These are phyloP conservation scores for Crassisporium funariophilum DNA, from an alignment of 768 basidiomycete species.

Conservation along the genomic window DNA sequence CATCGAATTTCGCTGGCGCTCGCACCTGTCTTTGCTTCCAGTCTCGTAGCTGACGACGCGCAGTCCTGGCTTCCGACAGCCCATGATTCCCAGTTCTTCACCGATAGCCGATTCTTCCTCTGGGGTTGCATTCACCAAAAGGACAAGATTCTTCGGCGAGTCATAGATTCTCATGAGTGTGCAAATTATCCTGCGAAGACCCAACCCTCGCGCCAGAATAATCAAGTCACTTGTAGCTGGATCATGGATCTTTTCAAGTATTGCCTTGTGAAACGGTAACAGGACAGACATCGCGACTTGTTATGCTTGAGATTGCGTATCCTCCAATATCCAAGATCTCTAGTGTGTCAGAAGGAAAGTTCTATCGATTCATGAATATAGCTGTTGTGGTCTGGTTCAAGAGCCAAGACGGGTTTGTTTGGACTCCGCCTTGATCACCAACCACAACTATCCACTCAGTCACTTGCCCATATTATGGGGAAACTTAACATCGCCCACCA, in stretches of 20 bases:
- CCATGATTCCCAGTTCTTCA: constrained; percentile 91
- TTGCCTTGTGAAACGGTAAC: constrained; percentile 68
- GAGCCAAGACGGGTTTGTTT: too few relatives aligned
- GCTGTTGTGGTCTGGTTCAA: too few relatives aligned
- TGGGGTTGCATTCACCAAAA: constrained; percentile 80
- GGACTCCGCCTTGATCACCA: constrained; percentile 4
- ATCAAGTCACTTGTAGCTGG: constrained; percentile 73
- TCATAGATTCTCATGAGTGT: constrained; percentile 93
- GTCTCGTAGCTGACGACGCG: constrained; percentile 84
- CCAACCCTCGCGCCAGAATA: constrained; percentile 88
- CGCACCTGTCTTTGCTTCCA: constrained; percentile 73
- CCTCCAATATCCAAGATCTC: too few relatives aligned
- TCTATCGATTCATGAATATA: too few relatives aligned
- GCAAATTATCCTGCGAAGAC: constrained; percentile 80
- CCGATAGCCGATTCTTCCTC: constrained; percentile 92
- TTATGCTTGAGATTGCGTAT: too few relatives aligned
- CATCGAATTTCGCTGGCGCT: not conserved
- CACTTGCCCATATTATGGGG: constrained; percentile 55
- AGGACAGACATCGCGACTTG: constrained; percentile 54
- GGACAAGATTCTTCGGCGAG: constrained; percentile 77
- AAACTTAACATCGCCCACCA: constrained; percentile 90
- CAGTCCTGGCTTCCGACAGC: constrained; percentile 84
- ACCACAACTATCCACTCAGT: constrained; percentile 1
- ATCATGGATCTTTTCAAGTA: constrained; percentile 71
- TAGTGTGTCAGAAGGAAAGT: too few relatives aligned